These are phyloP conservation scores for Macrocybe gigantea DNA, from an alignment of 768 basidiomycete genomes.

Conservation along the genomic window DNA sequence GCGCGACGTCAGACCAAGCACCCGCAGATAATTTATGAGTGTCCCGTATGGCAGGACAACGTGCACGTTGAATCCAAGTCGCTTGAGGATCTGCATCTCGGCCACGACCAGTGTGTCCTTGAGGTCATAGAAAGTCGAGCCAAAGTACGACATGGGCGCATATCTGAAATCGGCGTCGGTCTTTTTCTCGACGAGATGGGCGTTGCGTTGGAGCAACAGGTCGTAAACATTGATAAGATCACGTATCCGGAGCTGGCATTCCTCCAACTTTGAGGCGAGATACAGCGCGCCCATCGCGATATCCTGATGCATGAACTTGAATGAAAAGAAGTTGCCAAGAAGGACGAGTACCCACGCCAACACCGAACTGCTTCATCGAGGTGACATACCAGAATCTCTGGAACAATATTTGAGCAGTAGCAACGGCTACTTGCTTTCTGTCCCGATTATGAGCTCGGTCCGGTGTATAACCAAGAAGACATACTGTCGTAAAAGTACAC, in stretches of 20 bases:
- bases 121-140: slow-evolving; percentile 85
- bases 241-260: slow-evolving; percentile 86
- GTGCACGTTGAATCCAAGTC: slow-evolving; percentile 92
- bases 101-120: slow-evolving; percentile 92
- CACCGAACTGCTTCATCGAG: slow-evolving; percentile 91
- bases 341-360: slow-evolving; percentile 58
- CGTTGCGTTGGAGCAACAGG: slow-evolving; percentile 71
- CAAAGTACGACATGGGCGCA: slow-evolving; percentile 85
- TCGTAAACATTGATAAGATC: slow-evolving; percentile 95
- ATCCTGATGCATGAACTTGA: slow-evolving; percentile 44
- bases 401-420: slow-evolving; percentile 93
- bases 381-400: slow-evolving; percentile 97
- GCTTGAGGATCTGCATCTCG: slow-evolving; percentile 97
- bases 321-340: slow-evolving; percentile 3
- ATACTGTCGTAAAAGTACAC: slow-evolving; percentile 85
- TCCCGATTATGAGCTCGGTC: slow-evolving; percentile 5
- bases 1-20: slow-evolving; percentile 77
- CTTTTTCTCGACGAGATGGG: slow-evolving; percentile 39
- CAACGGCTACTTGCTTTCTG: slow-evolving; percentile 95
- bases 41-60: slow-evolving; percentile 92
- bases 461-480: not conserved
- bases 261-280: slow-evolving; percentile 87
- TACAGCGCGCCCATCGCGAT: slow-evolving; percentile 86
- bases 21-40: slow-evolving; percentile 87
- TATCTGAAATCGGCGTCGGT: slow-evolving; percentile 51